Conservation (phyloP, 352 stramenopile species). For the Thraustotheca clavata region DNA sequence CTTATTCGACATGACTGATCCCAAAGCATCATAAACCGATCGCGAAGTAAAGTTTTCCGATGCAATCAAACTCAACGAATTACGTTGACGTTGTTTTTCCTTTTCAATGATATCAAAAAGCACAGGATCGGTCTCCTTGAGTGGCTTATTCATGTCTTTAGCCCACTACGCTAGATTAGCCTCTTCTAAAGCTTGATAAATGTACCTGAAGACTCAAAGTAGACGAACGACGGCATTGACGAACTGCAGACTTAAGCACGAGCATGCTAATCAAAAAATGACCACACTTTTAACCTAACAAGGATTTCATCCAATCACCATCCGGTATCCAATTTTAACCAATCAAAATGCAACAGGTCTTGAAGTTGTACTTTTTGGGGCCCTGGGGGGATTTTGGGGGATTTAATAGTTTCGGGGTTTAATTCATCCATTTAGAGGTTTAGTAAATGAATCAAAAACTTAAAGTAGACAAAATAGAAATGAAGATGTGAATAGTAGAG, state of each 20-base stretch:
- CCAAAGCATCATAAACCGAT: slow-evolving; percentile 96
- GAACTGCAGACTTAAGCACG: neutral
- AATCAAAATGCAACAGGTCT: too few species aligned
- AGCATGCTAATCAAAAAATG: slow-evolving; percentile 8
- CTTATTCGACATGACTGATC: slow-evolving; percentile 99
- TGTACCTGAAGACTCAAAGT: slow-evolving; percentile 16
- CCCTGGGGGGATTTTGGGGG: too few species aligned
- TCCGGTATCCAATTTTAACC: too few species aligned
- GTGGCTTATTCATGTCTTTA: slow-evolving; percentile 78
- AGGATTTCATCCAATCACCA: too few species aligned
- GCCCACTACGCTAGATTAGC: slow-evolving; percentile 32
- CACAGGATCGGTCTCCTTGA: slow-evolving; percentile 87
- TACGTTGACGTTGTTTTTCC: slow-evolving; percentile 97
- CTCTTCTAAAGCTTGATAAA: neutral
- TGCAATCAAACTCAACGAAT: slow-evolving; percentile 97
- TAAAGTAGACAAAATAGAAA: too few species aligned
- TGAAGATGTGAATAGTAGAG: too few species aligned
- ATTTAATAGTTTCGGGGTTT: too few species aligned
- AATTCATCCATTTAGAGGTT: too few species aligned
- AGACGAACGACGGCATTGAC: slow-evolving; percentile 8
- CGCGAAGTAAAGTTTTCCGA: slow-evolving; percentile 99
- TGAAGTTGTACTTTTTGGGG: too few species aligned
- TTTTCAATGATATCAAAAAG: slow-evolving; percentile 94
- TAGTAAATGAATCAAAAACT: too few species aligned
- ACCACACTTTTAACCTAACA: too few species aligned